A percentile compares a stretch with the other conserved stretches of the same genome.
phyloP scores from a whole-genome alignment of 495 filamentous ascomycete species.

The Trichoderma orchidacearum region DNA sequence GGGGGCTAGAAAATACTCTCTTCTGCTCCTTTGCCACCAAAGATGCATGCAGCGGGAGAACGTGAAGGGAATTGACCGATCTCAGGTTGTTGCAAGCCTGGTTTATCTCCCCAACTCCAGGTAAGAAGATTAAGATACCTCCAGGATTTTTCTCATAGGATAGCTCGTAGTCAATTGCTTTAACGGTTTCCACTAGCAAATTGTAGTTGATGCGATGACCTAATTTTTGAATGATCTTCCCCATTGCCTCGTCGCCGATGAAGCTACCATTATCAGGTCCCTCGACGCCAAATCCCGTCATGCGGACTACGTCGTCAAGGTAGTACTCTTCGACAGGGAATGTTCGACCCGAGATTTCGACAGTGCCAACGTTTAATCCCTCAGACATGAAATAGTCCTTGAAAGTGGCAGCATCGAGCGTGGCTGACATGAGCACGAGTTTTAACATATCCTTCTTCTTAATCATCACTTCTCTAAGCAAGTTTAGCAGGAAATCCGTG shows the following conservation, averaged over 20 bases:
- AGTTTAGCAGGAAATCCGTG: conserved; percentile 83
- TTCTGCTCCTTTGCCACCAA: conserved; percentile 76
- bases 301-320: conserved; percentile 72
- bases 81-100: conserved; percentile 60
- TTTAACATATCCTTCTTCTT: conserved; percentile 62
- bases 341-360: conserved; percentile 82
- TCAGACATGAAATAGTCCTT: conserved; percentile 65
- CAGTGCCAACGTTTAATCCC: conserved; percentile 49
- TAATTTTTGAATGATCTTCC: conserved; percentile 54
- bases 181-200: conserved; percentile 65
- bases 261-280: conserved; percentile 18
- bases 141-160: conserved; percentile 45
- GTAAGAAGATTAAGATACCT: conserved; percentile 88
- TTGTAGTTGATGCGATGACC: conserved; percentile 90
- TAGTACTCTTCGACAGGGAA: conserved; percentile 85
- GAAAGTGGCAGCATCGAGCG: conserved; percentile 81
- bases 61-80: conserved; percentile 55
- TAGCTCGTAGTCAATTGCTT: conserved; percentile 65
- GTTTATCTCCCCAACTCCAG: conserved; percentile 75
- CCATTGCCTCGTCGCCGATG: conserved; percentile 30
- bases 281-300: conserved; percentile 52
- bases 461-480: conserved; percentile 72
- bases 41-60: conserved; percentile 84
- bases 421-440: conserved; percentile 96
- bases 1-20: conserved; percentile 66